Conservation (phyloP, 345 rosid species). For the Hibiscus mutabilis region DNA sequence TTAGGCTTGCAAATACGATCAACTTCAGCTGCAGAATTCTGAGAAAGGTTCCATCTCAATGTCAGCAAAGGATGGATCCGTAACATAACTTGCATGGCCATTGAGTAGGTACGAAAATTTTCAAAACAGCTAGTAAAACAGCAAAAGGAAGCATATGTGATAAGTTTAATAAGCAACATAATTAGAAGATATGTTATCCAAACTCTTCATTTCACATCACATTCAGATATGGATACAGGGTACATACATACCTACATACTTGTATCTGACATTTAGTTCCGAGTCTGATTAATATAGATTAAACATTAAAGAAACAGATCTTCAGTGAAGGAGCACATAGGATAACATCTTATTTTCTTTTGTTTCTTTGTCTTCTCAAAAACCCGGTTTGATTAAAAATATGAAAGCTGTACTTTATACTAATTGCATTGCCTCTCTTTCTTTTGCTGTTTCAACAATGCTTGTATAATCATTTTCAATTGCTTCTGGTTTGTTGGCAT, state of each 20-base stretch:
- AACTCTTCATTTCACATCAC: not conserved
- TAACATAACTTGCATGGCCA: too few species aligned
- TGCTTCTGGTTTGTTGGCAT: slow-evolving; percentile 12
- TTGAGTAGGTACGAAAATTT: not conserved
- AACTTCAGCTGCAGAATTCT: too few species aligned
- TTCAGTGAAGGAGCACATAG: not conserved
- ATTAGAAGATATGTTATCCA: not conserved
- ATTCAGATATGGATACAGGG: not conserved
- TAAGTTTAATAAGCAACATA: not conserved
- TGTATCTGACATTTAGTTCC: not conserved
- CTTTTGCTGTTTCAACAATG: not conserved
- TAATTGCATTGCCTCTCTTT: slow-evolving; percentile 26
- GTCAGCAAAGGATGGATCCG: too few species aligned
- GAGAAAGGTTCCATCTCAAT: too few species aligned
- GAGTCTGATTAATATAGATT: not conserved
- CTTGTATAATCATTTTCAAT: slow-evolving; percentile 1
- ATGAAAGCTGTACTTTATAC: not conserved
- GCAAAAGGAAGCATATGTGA: not conserved
- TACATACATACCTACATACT: not conserved
- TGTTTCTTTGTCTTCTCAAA: not conserved
- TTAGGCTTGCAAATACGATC: too few species aligned
- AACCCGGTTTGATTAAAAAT: not conserved
- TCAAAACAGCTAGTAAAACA: not conserved
- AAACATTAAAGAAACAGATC: not conserved
- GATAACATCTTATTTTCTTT: not conserved